Percentiles rank a stretch among this genome's conserved stretches.
These are phyloP conservation scores for Fusarium solani-melongenae DNA, from an alignment of 2,329 filamentous ascomycete species.

Conservation along the genomic window DNA sequence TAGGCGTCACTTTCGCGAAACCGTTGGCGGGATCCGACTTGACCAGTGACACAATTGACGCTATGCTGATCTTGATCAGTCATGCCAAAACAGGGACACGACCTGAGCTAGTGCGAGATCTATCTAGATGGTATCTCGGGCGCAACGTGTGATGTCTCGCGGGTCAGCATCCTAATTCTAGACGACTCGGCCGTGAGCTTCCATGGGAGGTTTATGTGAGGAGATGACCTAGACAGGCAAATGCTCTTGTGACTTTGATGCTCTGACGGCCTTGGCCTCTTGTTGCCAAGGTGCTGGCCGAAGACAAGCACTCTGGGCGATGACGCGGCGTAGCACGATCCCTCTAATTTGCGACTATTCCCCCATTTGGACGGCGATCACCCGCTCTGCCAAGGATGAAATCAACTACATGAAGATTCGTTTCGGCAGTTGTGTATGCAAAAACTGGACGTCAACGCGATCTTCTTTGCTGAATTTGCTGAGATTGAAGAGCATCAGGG, in stretches of 20 bases:
- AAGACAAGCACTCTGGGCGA: not conserved
- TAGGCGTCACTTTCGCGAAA: not conserved
- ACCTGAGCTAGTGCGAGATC: not conserved
- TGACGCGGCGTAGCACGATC: not conserved
- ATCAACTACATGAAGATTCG: not conserved
- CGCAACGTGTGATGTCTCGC: not conserved
- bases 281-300: constrained; percentile 25
- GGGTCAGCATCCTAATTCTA: not conserved
- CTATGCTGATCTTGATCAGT: not conserved
- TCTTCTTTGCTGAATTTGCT: not conserved
- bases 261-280: not conserved
- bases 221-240: not conserved
- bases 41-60: not conserved
- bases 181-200: not conserved
- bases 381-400: constrained; percentile 27
- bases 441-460: not conserved
- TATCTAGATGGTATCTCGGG: not conserved
- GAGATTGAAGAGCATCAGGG: not conserved
- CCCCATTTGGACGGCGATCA: constrained; percentile 14
- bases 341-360: not conserved
- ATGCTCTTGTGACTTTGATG: not conserved
- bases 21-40: not conserved
- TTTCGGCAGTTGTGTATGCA: not conserved
- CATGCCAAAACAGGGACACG: not conserved
- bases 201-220: not conserved